These are phyloP conservation scores for Skeletonema costatum DNA, from an alignment of 108 stramenopile species.

Conservation along the genomic window DNA sequence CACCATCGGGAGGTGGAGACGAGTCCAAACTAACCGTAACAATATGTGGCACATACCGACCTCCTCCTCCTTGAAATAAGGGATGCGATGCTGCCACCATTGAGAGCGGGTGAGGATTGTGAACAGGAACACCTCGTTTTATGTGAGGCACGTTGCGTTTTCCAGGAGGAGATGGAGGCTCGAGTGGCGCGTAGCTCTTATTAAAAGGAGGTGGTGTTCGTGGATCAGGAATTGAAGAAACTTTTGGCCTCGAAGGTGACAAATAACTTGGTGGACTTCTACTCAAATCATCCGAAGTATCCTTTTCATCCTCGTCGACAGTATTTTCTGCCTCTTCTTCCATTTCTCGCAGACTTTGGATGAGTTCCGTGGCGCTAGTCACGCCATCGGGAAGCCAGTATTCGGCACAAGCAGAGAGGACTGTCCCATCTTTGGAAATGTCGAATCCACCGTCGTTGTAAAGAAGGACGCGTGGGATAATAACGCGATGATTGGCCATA, in stretches of 20 bases:
- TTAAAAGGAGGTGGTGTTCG: conserved; percentile 40
- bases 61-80: conserved; percentile 42
- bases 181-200: conserved; percentile 16
- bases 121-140: conserved; percentile 24
- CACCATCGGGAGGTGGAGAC: conserved; percentile 35
- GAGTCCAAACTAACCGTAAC: conserved; percentile 80
- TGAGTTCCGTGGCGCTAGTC: conserved; percentile 76
- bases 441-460: conserved; percentile 98
- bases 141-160: conserved; percentile 41
- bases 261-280: conserved; percentile 11
- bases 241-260: background rate
- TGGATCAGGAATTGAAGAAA: conserved; percentile 17
- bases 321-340: conserved; percentile 12
- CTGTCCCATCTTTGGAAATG: conserved; percentile 87
- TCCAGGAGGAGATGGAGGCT: conserved; percentile 53
- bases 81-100: conserved; percentile 52
- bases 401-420: conserved; percentile 89
- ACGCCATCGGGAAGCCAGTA: conserved; percentile 84
- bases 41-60: conserved; percentile 87
- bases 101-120: conserved; percentile 69
- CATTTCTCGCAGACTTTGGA: conserved; percentile 42
- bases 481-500: conserved; percentile 62
- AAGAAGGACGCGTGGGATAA: conserved; percentile 85
- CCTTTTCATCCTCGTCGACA: conserved; percentile 9
- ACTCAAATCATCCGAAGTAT: conserved; percentile 14